A percentile compares a stretch with the other conserved stretches of the same genome.
phyloP scores from a whole-genome alignment of 2,329 filamentous ascomycete species.

The Aspergillus ibericus region DNA sequence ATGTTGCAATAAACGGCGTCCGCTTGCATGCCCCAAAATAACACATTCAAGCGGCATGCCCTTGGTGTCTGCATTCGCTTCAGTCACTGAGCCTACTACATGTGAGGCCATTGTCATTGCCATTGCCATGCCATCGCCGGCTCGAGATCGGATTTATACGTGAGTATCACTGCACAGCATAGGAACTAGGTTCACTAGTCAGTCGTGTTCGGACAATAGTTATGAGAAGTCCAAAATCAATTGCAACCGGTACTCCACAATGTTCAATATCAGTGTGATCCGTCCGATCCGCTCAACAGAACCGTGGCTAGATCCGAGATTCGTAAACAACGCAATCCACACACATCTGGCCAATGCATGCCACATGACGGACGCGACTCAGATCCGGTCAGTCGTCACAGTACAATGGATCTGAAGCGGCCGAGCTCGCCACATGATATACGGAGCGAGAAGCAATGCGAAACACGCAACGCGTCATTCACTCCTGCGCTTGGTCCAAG shows the following conservation, averaged over 20 bases:
- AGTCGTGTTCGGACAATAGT: neutral
- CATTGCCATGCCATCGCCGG: neutral
- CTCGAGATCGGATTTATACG: neutral
- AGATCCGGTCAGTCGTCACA: neutral
- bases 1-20: too few relatives aligned
- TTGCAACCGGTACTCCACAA: neutral
- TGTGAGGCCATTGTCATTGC: neutral
- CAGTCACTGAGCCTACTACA: too few relatives aligned
- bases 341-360: neutral
- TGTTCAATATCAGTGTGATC: neutral
- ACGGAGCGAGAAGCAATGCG: neutral
- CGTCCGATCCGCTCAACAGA: neutral
- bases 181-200: neutral
- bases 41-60: too few relatives aligned
- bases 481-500: neutral
- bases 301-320: neutral
- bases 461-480: constrained; percentile 1
- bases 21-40: too few relatives aligned
- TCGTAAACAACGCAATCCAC: neutral
- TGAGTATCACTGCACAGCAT: neutral
- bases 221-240: neutral
- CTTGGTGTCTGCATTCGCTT: too few relatives aligned
- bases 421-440: neutral
- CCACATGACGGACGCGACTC: neutral
- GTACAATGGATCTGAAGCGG: neutral